Evolutionary conservation across 2,329 filamentous ascomycete species (phyloP), one percentile per base, ranked within the genome.

Genomic region (Phialophora expanda): DNA sequence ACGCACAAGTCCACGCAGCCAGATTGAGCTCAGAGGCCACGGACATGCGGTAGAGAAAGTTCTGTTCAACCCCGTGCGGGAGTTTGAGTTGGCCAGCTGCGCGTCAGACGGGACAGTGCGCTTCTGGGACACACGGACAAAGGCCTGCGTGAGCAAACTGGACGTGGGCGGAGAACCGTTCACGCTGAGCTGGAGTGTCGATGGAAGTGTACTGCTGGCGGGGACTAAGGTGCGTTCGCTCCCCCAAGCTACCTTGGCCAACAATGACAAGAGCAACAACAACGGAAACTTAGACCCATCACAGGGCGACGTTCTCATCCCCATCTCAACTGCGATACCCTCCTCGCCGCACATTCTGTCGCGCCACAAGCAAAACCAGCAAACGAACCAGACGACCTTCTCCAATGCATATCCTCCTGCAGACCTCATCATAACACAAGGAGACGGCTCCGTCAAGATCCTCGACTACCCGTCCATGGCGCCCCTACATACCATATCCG

Each of bases 371-470:
- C 81, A 83, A 72, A 68, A 77, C 22, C 73, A 81, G 38, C 81
- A 83, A 72, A 83, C 81, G 1, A 83, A 83, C 67, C 79, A 79
- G 22, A 82, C 80, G 6, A 76, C 78, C 24, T 83, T 83, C 74
- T 80, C 80, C 20, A 76, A 82, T 66, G 75, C 80, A 44, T 74
- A 79, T 64, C 78, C 78, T 7, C 74, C 79, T 24, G 74, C 79
- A 9, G 76, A 81, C 62, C 74, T 83, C 59, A 78, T 83, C 67
- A 77, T 82, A 93, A 83, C 81, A 26, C 82, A 80, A 17, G 81
- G 81, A 66, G 80, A 83, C 69, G 81, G 81, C 64, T 79, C 77
- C 32, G 80, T 83, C 65, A 81, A 81, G 65, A 79, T 83, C 67
- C 73, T 81, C 62, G 78, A 78, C 34, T 82, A 81, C 69, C 80